phyloP scores from a whole-genome alignment of 768 basidiomycete genomes.

The Mycena indigotica region DNA sequence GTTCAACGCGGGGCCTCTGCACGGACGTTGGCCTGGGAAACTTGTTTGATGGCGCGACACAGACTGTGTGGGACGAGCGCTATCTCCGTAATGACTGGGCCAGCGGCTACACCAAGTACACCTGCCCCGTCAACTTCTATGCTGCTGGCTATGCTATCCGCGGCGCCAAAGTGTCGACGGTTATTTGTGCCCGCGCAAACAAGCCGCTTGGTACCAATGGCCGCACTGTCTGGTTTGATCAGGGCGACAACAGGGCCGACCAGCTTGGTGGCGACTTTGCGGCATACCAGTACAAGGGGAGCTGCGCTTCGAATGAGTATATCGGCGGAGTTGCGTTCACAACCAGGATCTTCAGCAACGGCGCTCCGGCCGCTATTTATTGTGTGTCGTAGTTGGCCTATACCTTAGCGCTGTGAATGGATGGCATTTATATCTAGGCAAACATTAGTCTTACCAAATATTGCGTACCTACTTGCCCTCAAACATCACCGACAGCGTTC shows the following conservation, averaged over 20 bases:
- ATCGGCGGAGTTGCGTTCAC: not conserved
- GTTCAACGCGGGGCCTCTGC: constrained; percentile 17
- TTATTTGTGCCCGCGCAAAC: constrained; percentile 13
- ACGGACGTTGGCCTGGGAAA: constrained; percentile 10
- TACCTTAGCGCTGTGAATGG: too few species aligned
- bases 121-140: constrained; percentile 10
- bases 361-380: not conserved
- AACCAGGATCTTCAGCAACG: not conserved
- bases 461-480: too few species aligned
- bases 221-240: constrained; percentile 23
- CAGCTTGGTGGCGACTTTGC: constrained; percentile 16
- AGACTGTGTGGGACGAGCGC: constrained; percentile 14
- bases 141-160: constrained; percentile 16
- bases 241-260: constrained; percentile 16
- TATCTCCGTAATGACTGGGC: constrained; percentile 19
- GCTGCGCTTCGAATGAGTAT: constrained; percentile 3
- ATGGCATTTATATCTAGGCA: too few species aligned
- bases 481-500: too few species aligned
- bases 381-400: too few species aligned
- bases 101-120: constrained; percentile 18
- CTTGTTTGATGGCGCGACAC: constrained; percentile 1
- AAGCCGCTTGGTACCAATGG: constrained; percentile 10
- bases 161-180: constrained; percentile 12
- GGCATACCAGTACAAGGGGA: constrained; percentile 10
- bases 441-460: too few species aligned